Evolutionary conservation across 1,284 basidiomycete genomes (phyloP).

Genomic region (Anthracocystis walkeri): DNA sequence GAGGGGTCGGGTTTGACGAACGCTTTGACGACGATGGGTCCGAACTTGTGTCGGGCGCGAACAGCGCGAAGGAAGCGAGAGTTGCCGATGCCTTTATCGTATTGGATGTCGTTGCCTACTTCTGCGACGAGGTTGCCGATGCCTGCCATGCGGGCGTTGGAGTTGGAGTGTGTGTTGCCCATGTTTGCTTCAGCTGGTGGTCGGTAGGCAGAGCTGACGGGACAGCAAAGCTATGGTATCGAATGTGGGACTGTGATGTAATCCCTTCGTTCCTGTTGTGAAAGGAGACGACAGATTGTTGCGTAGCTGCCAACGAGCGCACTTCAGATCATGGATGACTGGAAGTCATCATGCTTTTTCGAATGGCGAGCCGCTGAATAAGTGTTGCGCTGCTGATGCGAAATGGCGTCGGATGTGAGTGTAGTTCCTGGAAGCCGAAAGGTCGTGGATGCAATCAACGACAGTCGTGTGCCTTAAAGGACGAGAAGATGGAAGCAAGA

Average conservation of each 20-base stretch:
- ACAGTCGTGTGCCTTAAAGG: not conserved
- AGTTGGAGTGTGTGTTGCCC: conserved; percentile 57
- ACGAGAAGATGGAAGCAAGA: conserved; percentile 2
- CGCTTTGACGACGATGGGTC: conserved; percentile 81
- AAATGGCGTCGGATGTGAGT: not conserved
- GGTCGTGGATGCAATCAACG: not conserved
- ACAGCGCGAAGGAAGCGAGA: conserved; percentile 95
- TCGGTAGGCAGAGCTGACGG: not conserved
- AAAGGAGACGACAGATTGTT: not conserved
- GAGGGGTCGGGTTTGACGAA: conserved; percentile 84
- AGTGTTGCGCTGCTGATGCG: too few species aligned
- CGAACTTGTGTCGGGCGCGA: conserved; percentile 79
- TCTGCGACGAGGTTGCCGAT: conserved; percentile 61
- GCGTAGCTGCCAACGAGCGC: conserved; percentile 1
- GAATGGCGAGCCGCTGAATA: not conserved
- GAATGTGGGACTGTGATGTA: not conserved
- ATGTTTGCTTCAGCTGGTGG: conserved; percentile 15
- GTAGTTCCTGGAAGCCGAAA: not conserved
- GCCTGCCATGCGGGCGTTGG: conserved; percentile 50
- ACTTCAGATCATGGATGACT: conserved; percentile 1
- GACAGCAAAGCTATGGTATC: not conserved
- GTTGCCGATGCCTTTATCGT: conserved; percentile 77
- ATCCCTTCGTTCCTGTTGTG: not conserved
- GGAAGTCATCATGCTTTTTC: conserved; percentile 4
- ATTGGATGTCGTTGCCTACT: conserved; percentile 63